Conservation (phyloP, 2,329 filamentous ascomycete species). For the Juglanconis sp. region DNA sequence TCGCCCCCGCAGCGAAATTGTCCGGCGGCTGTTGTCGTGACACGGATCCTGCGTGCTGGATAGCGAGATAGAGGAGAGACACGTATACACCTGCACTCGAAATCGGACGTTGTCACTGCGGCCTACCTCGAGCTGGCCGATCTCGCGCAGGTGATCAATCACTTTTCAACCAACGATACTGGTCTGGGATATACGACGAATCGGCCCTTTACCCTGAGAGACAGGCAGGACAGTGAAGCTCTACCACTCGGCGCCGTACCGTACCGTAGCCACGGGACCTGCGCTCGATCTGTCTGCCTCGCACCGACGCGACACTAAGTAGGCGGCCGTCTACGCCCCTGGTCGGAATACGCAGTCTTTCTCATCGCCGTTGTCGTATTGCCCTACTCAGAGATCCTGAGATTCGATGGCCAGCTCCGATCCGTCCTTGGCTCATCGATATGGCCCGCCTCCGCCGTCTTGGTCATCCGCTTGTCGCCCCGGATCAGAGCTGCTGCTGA, state of each 20-base stretch:
- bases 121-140: not conserved
- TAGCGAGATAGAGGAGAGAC: constrained; percentile 6
- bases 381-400: not conserved
- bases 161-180: not conserved
- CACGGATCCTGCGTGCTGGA: constrained; percentile 12
- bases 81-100: constrained; percentile 2
- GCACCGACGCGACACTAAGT: not conserved
- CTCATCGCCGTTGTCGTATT: not conserved
- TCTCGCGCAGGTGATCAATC: not conserved
- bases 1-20: not conserved
- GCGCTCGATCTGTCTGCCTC: not conserved
- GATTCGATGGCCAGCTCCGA: constrained; percentile 10
- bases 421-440: not conserved
- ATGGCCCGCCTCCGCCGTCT: not conserved
- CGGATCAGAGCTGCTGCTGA: not conserved
- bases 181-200: not conserved
- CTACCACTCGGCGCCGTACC: not conserved
- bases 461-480: not conserved
- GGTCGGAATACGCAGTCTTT: not conserved
- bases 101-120: constrained; percentile 1
- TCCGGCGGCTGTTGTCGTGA: constrained; percentile 7
- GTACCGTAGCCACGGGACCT: not conserved
- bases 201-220: not conserved
- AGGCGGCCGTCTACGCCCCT: not conserved
- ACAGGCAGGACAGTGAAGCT: not conserved